These are phyloP conservation scores for Flaveria brownii DNA, from an alignment of 129 eudicot species.

Conservation along the genomic window DNA sequence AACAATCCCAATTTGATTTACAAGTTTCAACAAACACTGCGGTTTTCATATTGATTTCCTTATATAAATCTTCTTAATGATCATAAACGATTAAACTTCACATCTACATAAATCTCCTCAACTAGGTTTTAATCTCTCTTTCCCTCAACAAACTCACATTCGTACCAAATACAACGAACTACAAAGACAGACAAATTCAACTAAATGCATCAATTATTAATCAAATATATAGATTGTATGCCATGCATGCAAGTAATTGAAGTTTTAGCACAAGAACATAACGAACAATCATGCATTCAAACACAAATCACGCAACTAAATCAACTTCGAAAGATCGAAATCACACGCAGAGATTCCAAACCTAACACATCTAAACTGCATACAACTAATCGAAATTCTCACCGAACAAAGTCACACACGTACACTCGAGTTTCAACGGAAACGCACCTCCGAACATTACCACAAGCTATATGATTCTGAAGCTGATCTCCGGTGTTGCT, in stretches of 20 bases:
- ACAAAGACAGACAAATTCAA: background rate
- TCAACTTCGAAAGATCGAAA: background rate
- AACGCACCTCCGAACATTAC: conserved; percentile 20
- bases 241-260: conserved; percentile 19
- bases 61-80: conserved; percentile 1
- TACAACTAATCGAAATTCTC: background rate
- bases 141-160: background rate
- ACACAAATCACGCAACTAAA: background rate
- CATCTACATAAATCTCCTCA: background rate
- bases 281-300: background rate
- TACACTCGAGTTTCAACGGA: background rate
- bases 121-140: background rate
- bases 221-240: conserved; percentile 8
- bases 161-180: background rate
- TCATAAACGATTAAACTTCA: background rate
- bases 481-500: background rate
- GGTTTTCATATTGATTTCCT: background rate
- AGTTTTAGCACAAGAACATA: background rate
- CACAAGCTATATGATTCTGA: conserved; percentile 8
- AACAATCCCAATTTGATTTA: background rate
- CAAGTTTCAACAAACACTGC: conserved; percentile 1
- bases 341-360: conserved; percentile 7
- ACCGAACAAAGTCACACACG: background rate
- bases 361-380: background rate
- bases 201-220: conserved; percentile 6